These are phyloP conservation scores for Platanthera guangdongensis DNA, from an alignment of 106 monocot species.

Conservation along the genomic window DNA sequence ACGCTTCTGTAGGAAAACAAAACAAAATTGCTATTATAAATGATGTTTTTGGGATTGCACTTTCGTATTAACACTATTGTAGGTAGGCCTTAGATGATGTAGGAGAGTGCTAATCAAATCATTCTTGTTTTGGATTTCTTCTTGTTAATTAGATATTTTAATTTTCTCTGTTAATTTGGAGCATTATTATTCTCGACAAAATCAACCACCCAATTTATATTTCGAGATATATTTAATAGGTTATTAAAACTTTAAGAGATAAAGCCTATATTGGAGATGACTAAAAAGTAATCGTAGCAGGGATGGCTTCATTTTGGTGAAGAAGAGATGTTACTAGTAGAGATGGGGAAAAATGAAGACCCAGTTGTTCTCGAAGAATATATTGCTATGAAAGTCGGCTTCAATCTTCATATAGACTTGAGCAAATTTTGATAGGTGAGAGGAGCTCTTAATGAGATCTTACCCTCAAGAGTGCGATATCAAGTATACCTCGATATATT, in stretches of 20 bases:
- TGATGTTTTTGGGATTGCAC: not conserved
- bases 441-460: too few relatives aligned
- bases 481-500: too few relatives aligned
- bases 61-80: not conserved
- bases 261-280: too few relatives aligned
- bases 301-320: too few relatives aligned
- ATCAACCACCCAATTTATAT: not conserved
- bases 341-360: too few relatives aligned
- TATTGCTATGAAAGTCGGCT: too few relatives aligned
- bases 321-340: too few relatives aligned
- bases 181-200: not conserved
- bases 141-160: not conserved
- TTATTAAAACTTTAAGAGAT: not conserved
- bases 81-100: not conserved
- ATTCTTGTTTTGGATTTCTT: not conserved
- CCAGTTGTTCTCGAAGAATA: too few relatives aligned
- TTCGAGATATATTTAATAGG: not conserved
- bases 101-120: not conserved
- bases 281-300: too few relatives aligned
- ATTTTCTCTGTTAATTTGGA: not conserved
- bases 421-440: too few relatives aligned
- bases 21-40: not conserved
- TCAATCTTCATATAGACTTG: too few relatives aligned
- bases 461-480: too few relatives aligned
- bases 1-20: not conserved